Evolutionary conservation across 306 rosid species (phyloP), one percentile per base, ranked within the genome.

Genomic region (Acacia melanoxylon): DNA sequence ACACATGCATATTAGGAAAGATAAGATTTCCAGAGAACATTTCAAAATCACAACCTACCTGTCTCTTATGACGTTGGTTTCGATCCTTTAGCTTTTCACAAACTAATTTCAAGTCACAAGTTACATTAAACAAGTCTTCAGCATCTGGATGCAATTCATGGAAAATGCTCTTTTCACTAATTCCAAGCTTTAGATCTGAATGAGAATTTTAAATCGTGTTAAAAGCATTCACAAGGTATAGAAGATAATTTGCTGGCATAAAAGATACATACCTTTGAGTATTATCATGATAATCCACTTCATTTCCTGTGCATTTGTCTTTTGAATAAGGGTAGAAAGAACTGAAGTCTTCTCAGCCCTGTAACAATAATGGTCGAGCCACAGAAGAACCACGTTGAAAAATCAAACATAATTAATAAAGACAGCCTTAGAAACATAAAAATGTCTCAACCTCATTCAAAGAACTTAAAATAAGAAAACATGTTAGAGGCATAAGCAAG

Each of bases 111-210:
- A 95, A 86, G 92, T 95, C 99, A 79, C 99, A 95, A 31, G 98
- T 93, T 54, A 95, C 99, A 77, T 95, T 95, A 83, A 93, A 95
- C 87, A 95, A 86, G 88, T 95, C 99, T 82, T 95, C 99, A 54
- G 98, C 99, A 88, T 95, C 98, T 13, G 99, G 97, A 88, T 95
- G 99, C 81, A 95, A 95, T 82, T 95, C 97, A 62, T 90, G 97
- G 86, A 95, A 95, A 81, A 95, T 86, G 89, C 94, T 91, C 84
- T 86, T 95, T 87, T 95, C 99, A 88, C 98, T 95, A 63, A 87
- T 86, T 85, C 99, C 99, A 80, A 95, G 87, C 88, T 95, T 95
- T 84, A 95, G 83, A 86, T 95, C 99, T 95, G 86, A 83, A 81
- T 68, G 9, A 75, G 46, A 71, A 82, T 81, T 76, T 63, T 62